phyloP scores from a whole-genome alignment of 768 basidiomycete genomes.

The Xerocomellus dryophilus region DNA sequence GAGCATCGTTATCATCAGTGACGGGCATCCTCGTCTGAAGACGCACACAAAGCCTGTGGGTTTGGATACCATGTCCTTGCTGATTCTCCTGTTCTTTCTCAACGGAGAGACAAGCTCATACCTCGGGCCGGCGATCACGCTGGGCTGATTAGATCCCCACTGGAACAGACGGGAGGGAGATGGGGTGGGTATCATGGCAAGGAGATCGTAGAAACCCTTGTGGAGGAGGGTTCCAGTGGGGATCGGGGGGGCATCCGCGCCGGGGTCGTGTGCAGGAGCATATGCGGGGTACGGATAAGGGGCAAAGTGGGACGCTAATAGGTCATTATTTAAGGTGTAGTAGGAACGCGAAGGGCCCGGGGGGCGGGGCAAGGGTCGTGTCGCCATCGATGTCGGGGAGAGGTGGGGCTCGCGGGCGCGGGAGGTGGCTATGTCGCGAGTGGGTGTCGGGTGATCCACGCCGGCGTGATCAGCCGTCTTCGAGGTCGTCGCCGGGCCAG shows the following conservation, averaged over 20 bases:
- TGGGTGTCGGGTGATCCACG: constrained; percentile 6
- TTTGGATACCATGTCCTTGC: constrained; percentile 85
- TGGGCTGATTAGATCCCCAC: constrained; percentile 44
- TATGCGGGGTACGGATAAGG: constrained; percentile 3
- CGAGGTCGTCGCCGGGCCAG: not conserved
- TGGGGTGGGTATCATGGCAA: constrained; percentile 72
- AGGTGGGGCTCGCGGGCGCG: not conserved
- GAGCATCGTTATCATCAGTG: constrained; percentile 21
- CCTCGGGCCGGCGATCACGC: constrained; percentile 56
- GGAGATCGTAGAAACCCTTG: constrained; percentile 87
- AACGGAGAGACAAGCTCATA: constrained; percentile 54
- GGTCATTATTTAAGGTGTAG: not conserved
- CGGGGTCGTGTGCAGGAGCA: not conserved
- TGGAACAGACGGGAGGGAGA: constrained; percentile 59
- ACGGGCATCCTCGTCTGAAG: constrained; percentile 6
- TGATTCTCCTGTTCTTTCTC: constrained; percentile 64
- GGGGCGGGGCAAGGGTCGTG: not conserved
- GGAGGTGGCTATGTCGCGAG: not conserved
- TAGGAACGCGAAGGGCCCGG: not conserved
- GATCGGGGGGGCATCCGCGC: constrained; percentile 40
- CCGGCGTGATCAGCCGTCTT: not conserved
- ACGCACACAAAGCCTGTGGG: constrained; percentile 85
- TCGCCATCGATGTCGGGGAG: not conserved
- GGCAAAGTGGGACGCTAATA: not conserved
- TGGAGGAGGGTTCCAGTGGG: constrained; percentile 74